Percentiles rank a stretch among this genome's conserved stretches.
phyloP scores from a whole-genome alignment of 148 eudicot genomes.

The Heliosperma pusillum region DNA sequence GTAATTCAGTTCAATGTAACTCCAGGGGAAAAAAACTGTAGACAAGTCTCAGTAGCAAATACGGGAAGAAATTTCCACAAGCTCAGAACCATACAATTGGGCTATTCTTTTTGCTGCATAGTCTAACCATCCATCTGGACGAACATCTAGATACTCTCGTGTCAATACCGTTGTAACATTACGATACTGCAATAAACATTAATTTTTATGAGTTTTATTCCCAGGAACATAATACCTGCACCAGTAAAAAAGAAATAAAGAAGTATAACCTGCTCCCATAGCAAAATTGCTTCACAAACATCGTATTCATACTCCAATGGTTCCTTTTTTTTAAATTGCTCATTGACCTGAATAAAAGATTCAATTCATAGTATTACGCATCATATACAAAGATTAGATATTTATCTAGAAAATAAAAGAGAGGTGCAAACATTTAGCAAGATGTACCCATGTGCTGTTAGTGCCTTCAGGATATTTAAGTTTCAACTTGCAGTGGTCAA shows the following conservation, averaged over 20 bases:
- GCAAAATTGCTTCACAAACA: slow-evolving; percentile 78
- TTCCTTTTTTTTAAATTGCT: slow-evolving; percentile 74
- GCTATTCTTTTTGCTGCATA: slow-evolving; percentile 97
- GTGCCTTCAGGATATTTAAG: slow-evolving; percentile 89
- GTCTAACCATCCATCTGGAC: slow-evolving; percentile 96
- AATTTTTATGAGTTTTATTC: slow-evolving; percentile 1
- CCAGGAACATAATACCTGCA: not conserved
- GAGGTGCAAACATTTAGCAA: slow-evolving; percentile 1
- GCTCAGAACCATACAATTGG: slow-evolving; percentile 58
- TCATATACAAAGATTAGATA: slow-evolving; percentile 5
- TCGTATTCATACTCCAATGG: slow-evolving; percentile 87
- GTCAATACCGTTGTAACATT: slow-evolving; percentile 98
- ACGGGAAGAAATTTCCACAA: slow-evolving; percentile 7
- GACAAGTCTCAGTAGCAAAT: not conserved
- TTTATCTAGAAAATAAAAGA: not conserved
- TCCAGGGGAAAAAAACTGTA: not conserved
- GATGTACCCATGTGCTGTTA: slow-evolving; percentile 88
- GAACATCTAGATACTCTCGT: slow-evolving; percentile 92
- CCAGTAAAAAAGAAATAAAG: not conserved
- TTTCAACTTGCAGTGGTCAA: slow-evolving; percentile 87
- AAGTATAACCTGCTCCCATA: slow-evolving; percentile 89
- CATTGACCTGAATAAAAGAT: slow-evolving; percentile 58
- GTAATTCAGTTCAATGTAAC: not conserved
- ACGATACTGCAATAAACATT: slow-evolving; percentile 83
- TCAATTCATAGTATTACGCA: not conserved